Base-by-base conservation (phyloP, 371 early-diverging fungal species). In the Mucor indicus region DNA sequence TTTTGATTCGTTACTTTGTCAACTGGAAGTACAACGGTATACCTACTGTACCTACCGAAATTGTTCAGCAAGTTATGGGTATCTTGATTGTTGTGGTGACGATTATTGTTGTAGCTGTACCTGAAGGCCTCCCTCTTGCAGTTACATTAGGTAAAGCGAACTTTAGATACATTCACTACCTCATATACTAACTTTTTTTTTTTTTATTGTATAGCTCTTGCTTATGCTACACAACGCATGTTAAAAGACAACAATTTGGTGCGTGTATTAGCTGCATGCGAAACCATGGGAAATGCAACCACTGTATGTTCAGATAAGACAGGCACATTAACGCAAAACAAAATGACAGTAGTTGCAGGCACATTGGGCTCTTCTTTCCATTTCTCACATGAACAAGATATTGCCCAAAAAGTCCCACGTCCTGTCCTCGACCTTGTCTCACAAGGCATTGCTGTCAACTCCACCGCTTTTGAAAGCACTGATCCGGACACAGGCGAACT, bases 211-310 rank as follows among this genome's bases (percentile, higher is more conserved):
- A 49, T 84, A 64, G 85, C 90, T 19, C 70, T 89, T 10, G 88
- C 88, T 4, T 87, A 79, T 72, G 88, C 86, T 10, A 86, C 87
- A 6, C 83, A 79, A 19, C 78, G 81, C 13, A 96, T 91, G 96
- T 66, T 89, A 36, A 86, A 86, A 52, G 93, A 96, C 58, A 92
- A 92, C 60, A 93, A 92, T 64, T 64, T 96, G 35, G 96, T 96
- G 9, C 83, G 94, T 36, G 85, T 91, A 19, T 68, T 96, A 16
- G 78, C 86, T 39, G 89, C 96, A 4, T 95, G 96, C 63, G 96
- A 96, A 69, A 92, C 91, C 32, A 95, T 95, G 96, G 93, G 93
- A 16, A 87, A 86, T 57, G 93, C 94, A 7, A 93, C 93, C 17
- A 90, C 90, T 3, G 77, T 96, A 10, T 93, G 94, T 63, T 88